Base-by-base conservation (phyloP, 345 rosid genomes). In the Gossypium bickii region DNA sequence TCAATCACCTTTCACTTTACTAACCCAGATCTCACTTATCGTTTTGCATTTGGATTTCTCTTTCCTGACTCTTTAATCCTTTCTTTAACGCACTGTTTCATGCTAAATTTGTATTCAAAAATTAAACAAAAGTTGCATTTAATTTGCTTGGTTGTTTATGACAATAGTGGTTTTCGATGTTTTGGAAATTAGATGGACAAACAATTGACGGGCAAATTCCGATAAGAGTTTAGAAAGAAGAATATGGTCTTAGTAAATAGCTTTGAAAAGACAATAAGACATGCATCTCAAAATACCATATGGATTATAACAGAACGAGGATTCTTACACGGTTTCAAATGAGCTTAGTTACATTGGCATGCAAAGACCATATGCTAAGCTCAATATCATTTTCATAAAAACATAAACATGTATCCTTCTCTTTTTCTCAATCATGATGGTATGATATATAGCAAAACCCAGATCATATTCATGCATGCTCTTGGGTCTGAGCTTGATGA, bases 381-480 rank as follows among this genome's bases (percentile, higher is more conserved):
- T 52, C 47, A 17, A 52, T 10, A 70, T 20, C 73, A 27, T 70
- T 29, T 52, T 70, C 41, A 70, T 70, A 52, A 60, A 70, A 70
- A 60, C 34, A 24, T 25, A 27, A 59, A 25, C 64, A 59, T 59
- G 41, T 59, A 25, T 59, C n/a, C 41, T 59, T 25, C 64, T 25
- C 17, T 4, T 58, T 56, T 12, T 11, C 16, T 22, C 34, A 58
- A 22, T 58, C 41, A 59, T 25, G 38, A 59, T 59, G n/a, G n/a
- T 59, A 59, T 59, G 34, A 13, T 59, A 25, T 7, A 24, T 5
- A 51, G 73, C 73, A 52, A 52, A 70, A 51, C 45, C 60, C n/a
- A 29, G 20, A 67, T 15, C 41, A 48, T 67, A 34, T 48, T 67
- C 43, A 25, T 9, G 57, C 41, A 67, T 67, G 20, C 22, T 67